Percentiles rank a stretch among this genome's conserved stretches.
Evolutionary conservation across 225 moss, liverwort and hornwort genomes (phyloP).

Genomic region (Pleurozium schreberi): DNA sequence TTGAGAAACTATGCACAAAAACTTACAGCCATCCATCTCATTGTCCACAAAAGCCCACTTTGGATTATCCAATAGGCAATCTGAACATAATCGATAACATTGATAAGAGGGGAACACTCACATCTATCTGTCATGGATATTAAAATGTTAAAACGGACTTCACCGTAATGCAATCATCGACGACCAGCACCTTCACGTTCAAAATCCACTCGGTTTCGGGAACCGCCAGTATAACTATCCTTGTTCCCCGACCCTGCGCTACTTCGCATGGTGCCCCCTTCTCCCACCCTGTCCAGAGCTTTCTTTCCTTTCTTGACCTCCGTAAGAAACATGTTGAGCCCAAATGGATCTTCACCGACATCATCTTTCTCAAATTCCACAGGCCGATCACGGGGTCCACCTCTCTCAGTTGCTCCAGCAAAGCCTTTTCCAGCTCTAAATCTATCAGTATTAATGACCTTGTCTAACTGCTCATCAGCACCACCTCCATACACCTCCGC

Average conservation of each 20-base stretch:
- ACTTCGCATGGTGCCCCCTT: constrained; percentile 81
- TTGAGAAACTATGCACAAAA: neutral
- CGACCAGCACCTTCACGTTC: constrained; percentile 59
- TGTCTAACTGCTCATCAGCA: constrained; percentile 56
- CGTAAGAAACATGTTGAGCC: constrained; percentile 77
- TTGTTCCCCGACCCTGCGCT: constrained; percentile 75
- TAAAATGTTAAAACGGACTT: neutral
- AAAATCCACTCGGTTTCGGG: constrained; percentile 86
- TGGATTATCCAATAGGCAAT: neutral
- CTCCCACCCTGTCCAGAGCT: constrained; percentile 61
- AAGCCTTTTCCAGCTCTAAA: constrained; percentile 81
- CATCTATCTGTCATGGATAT: neutral
- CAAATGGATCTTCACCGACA: constrained; percentile 86
- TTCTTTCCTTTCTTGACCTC: constrained; percentile 91
- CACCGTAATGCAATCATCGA: constrained; percentile 10
- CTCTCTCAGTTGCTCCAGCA: constrained; percentile 58
- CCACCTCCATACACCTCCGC: constrained; percentile 66
- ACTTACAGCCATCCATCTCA: neutral
- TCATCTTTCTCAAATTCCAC: constrained; percentile 75
- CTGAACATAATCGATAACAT: neutral
- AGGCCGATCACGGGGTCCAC: constrained; percentile 45
- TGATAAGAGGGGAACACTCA: constrained; percentile 1
- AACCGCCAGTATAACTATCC: constrained; percentile 81
- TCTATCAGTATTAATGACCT: constrained; percentile 55
- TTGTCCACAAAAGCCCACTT: neutral